These are phyloP conservation scores for Arabidopsis arenosa DNA, from an alignment of 345 rosid species.

Conservation along the genomic window DNA sequence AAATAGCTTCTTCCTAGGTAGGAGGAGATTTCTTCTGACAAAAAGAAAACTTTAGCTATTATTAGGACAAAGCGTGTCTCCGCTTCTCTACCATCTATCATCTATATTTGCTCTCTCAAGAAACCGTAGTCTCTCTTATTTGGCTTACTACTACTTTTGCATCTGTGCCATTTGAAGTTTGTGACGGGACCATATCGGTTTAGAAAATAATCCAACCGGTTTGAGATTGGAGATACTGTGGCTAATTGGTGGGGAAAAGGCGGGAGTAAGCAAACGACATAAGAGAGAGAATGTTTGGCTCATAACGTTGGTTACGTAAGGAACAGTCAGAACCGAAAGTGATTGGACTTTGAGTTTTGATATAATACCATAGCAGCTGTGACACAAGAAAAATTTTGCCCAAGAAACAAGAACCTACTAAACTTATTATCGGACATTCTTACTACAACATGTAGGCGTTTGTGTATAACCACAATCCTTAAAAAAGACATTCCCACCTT, in stretches of 20 bases:
- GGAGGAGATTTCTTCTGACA: slow-evolving; percentile 39
- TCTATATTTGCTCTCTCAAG: slow-evolving; percentile 38
- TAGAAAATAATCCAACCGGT: background rate
- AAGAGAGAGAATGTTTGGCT: background rate
- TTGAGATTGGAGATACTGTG: background rate
- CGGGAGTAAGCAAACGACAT: background rate
- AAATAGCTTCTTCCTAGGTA: slow-evolving; percentile 27
- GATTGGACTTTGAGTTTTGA: slow-evolving; percentile 1
- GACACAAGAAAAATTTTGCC: background rate
- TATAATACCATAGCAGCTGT: background rate
- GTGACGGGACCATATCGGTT: slow-evolving; percentile 23
- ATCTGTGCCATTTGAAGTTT: slow-evolving; percentile 24
- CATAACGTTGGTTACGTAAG: background rate
- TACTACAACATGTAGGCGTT: slow-evolving; percentile 1
- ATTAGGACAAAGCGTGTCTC: slow-evolving; percentile 31
- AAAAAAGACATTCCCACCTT: slow-evolving; percentile 10
- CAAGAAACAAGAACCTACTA: background rate
- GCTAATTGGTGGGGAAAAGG: background rate
- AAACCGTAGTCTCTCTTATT: slow-evolving; percentile 28
- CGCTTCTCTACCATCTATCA: slow-evolving; percentile 20
- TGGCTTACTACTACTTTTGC: slow-evolving; percentile 23
- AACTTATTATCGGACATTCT: background rate
- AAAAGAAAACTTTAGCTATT: slow-evolving; percentile 16
- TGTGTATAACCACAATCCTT: slow-evolving; percentile 29
- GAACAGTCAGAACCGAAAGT: background rate